Base-by-base conservation (phyloP, 805 yeast species). In the Myxozyma mucilagina region DNA sequence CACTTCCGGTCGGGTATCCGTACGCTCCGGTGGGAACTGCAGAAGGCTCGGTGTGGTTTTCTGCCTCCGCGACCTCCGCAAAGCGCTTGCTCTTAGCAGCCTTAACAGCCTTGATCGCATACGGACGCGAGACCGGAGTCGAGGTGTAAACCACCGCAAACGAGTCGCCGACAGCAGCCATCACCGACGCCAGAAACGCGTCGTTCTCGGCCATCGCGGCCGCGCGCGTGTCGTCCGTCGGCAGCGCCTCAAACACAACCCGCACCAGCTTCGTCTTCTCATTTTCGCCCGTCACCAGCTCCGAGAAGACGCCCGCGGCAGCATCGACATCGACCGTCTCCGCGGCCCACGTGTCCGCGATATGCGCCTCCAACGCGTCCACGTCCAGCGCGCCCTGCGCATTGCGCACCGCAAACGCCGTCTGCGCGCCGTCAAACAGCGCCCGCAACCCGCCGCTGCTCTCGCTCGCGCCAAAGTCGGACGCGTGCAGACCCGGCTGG, bases 201-300 rank as follows among this genome's bases (percentile, higher is more conserved):
- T 72, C 69, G 63, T 67, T 66, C 45, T 68, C 68, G 14, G 68
- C 59, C 14, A 69, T 61, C 31, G 61, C 65, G 18, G 59, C 58
- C 44, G 61, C 57, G 11, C 68, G 67, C 29, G 64, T 42, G 52
- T 57, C 45, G 63, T 68, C 68, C 42, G 44, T 59, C 0, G 82
- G 79, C 31, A 89, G 74, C n/a, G 75, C 76, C 1, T 84, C 80
- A 60, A 87, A 78, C 42, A 85, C 79, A 9, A 91, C 74, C 16
- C 79, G 74, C 34, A 93, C 81, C 11, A 89, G 80, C 63, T 96
- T 78, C 24, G 82, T 84, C 31, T 81, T 74, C 0, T 84, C 75
- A 69, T 90, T 96, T 42, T 82, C 78, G 69, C 90, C 96, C 42
- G 82, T 78, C 71, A 87, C 89, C 2, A 82, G 81, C 29, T 82